Conservation (phyloP, 768 basidiomycete genomes). For the Austroboletus eburneus region DNA sequence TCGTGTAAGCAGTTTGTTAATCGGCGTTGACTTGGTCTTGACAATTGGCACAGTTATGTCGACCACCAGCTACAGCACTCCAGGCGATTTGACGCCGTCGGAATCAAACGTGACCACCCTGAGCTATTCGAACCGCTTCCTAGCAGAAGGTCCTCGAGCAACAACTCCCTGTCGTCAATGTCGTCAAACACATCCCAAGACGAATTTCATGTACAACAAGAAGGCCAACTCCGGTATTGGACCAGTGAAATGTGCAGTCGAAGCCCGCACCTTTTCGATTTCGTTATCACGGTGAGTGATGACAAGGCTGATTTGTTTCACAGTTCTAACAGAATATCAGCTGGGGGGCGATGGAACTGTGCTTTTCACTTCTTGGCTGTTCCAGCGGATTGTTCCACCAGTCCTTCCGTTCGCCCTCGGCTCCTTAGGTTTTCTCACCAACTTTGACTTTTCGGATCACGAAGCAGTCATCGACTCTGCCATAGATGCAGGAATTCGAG, state of each 20-base stretch:
- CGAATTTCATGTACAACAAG: constrained; percentile 41
- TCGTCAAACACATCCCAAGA: constrained; percentile 43
- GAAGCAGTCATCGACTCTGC: constrained; percentile 80
- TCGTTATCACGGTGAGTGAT: constrained; percentile 86
- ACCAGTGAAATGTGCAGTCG: constrained; percentile 92
- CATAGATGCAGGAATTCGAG: constrained; percentile 90
- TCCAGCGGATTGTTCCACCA: constrained; percentile 98
- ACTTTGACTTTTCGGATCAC: constrained; percentile 91
- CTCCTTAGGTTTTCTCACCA: constrained; percentile 95
- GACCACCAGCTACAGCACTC: constrained; percentile 87
- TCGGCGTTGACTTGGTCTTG: no score
- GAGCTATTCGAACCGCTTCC: constrained; percentile 81
- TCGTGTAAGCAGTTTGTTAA: constrained; percentile 58
- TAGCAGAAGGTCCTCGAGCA: constrained; percentile 68
- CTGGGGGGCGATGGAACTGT: constrained; percentile 98
- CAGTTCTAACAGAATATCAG: constrained; percentile 38
- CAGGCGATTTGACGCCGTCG: constrained; percentile 89
- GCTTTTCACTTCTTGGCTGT: constrained; percentile 98
- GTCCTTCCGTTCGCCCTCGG: constrained; percentile 96
- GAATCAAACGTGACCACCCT: constrained; percentile 82
- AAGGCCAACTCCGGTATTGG: constrained; percentile 97
- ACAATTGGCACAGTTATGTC: constrained; percentile 71
- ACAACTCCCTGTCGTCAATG: constrained; percentile 54
- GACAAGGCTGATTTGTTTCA: not conserved
- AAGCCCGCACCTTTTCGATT: constrained; percentile 92